Conservation (phyloP, 768 basidiomycete genomes). For the Leucosporidium yakuticum region DNA sequence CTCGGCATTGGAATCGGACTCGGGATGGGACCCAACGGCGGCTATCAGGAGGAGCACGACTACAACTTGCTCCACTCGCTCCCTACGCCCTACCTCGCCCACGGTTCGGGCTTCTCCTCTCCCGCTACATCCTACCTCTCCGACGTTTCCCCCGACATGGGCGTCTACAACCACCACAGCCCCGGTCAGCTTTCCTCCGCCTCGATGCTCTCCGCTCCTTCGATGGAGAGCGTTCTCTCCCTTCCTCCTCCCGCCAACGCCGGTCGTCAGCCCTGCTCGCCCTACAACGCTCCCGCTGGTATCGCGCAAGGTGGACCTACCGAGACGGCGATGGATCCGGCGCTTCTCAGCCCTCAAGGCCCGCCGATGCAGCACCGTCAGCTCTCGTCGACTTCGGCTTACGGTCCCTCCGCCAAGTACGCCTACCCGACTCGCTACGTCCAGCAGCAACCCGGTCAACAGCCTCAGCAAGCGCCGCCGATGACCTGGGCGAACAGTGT, state of each 20-base stretch:
- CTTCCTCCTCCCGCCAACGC: slow-evolving; percentile 9
- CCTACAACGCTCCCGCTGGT: background rate
- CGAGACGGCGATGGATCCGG: slow-evolving; percentile 8
- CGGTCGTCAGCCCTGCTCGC: slow-evolving; percentile 1
- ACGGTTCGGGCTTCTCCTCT: slow-evolving; percentile 16
- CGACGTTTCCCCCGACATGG: slow-evolving; percentile 26
- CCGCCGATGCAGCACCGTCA: slow-evolving; percentile 13
- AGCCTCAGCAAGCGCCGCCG: slow-evolving; percentile 5
- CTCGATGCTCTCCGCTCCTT: slow-evolving; percentile 15
- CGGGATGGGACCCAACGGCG: slow-evolving; percentile 4
- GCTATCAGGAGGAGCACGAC: slow-evolving; percentile 1
- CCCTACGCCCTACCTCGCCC: background rate
- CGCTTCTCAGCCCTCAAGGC: slow-evolving; percentile 12
- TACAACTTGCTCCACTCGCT: slow-evolving; percentile 3
- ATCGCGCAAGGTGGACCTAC: no score
- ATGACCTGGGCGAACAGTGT: background rate
- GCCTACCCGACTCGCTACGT: slow-evolving; percentile 31
- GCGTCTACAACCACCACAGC: slow-evolving; percentile 1
- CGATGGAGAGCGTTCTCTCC: slow-evolving; percentile 17
- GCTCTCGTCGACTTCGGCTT: slow-evolving; percentile 10
- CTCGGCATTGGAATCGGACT: slow-evolving; percentile 20
- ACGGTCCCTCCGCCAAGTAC: slow-evolving; percentile 18
- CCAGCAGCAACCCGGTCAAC: background rate
- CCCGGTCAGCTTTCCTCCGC: slow-evolving; percentile 5
- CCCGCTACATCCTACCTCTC: slow-evolving; percentile 28